Base-by-base conservation (phyloP, 345 rosid species). In the Crucihimalaya himalaica region DNA sequence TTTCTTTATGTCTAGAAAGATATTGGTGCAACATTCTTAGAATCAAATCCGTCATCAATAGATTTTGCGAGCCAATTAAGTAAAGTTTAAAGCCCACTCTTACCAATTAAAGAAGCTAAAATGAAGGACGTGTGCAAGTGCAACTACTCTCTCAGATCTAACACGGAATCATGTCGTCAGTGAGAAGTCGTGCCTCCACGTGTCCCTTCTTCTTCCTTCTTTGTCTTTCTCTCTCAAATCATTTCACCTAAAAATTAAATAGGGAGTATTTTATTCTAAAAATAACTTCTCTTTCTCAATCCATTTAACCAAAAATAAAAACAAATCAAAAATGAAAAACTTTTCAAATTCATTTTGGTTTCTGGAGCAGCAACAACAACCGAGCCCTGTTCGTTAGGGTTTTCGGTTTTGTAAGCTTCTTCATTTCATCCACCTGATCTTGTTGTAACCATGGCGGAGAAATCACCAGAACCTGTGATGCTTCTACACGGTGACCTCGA, bases 401-500 rank as follows among this genome's bases (percentile, higher is more conserved):
- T 76, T 64, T 63, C 60, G 75, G 80, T 76, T 76, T 75, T 63
- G 75, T 76, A 63, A 32, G 79, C 71, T 74, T 46, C 28, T 7
- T 56, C 25, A 6, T 50, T 56, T 10, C 47, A 5, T 39, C 71
- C 48, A 13, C 45, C 14, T 58, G 59, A 58, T 10, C n/a, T 48
- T 16, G 32, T 18, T 28, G 31, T 2, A 35, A 55, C 35, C 29
- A 83, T 83, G 86, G 77, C 65, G 78, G 86, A 72, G 21, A 77
- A 74, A 43, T 20, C 3, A 14, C 55, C 76, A 6, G 81, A 75
- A 40, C 71, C 75, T 46, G 47, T 37, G 23, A 48, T 59, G 61
- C 83, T 76, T 67, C 85, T 95, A 70, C 87, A 95, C 70, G 99
- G 99, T 2, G 91, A 93, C 85, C 81, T 93, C 10, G 93, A 91